phyloP scores from a whole-genome alignment of 768 basidiomycete genomes.

The Termitomyces eurrhizus region DNA sequence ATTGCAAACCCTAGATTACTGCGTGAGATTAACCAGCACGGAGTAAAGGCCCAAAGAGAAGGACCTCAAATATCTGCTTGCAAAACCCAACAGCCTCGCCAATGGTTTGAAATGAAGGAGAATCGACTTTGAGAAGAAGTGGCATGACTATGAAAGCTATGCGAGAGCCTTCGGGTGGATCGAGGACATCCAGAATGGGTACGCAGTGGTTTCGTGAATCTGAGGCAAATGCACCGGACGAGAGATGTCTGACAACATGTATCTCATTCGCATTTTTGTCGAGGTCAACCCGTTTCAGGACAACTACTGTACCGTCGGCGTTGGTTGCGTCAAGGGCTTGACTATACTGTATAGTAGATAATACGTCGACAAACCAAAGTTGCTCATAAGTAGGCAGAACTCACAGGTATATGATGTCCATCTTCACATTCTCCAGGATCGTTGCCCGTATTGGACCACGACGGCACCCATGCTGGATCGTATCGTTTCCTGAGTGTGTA shows the following conservation, averaged over 20 bases:
- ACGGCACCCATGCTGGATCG: not conserved
- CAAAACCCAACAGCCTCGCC: not conserved
- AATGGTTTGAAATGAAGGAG: not conserved
- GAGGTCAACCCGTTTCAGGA: conserved; percentile 20
- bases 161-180: conserved; percentile 14
- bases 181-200: conserved; percentile 19
- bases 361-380: not conserved
- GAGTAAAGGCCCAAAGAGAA: not conserved
- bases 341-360: not conserved
- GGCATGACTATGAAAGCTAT: conserved; percentile 24
- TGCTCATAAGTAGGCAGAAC: not conserved
- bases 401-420: not conserved
- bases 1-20: not conserved
- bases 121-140: conserved; percentile 8
- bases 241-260: conserved; percentile 22
- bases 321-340: conserved; percentile 25
- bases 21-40: not conserved
- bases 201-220: conserved; percentile 29
- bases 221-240: conserved; percentile 2
- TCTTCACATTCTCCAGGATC: not conserved
- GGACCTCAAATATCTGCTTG: not conserved
- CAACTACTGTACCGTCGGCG: conserved; percentile 23
- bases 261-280: conserved; percentile 22
- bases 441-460: not conserved
- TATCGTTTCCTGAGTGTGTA: not conserved